phyloP scores from a whole-genome alignment of 352 stramenopile species.

The Globisporangium paroecandrum region DNA sequence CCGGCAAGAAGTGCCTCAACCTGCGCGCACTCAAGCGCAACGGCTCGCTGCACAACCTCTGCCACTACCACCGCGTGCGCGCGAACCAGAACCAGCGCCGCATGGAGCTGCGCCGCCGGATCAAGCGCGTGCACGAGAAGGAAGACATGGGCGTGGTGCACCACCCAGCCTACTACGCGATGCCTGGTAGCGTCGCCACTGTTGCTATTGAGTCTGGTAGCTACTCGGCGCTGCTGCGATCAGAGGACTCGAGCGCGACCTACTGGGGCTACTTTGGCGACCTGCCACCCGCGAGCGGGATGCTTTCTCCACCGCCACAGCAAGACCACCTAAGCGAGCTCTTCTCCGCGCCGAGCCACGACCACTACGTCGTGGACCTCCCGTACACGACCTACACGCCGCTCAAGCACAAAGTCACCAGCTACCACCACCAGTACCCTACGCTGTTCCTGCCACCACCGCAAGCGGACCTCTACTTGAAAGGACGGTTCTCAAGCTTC shows the following conservation, averaged over 20 bases:
- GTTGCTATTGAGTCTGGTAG: not conserved
- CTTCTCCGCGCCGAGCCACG: conserved; percentile 1
- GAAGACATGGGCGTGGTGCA: not conserved
- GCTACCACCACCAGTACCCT: not conserved
- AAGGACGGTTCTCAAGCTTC: too few relatives aligned
- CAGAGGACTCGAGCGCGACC: not conserved
- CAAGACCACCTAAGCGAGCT: conserved; percentile 4
- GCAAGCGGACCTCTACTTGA: too few relatives aligned
- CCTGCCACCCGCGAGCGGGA: not conserved
- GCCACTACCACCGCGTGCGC: conserved; percentile 14
- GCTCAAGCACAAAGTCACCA: not conserved
- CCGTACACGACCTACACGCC: not conserved
- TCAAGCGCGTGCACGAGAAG: conserved; percentile 7
- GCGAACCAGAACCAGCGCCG: conserved; percentile 19
- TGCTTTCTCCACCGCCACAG: not conserved
- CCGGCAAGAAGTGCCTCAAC: conserved; percentile 13
- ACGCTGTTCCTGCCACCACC: not conserved
- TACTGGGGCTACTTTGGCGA: conserved; percentile 1
- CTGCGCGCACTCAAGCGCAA: conserved; percentile 15
- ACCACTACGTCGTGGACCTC: conserved; percentile 4
- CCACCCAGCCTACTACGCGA: not conserved
- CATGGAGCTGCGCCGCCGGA: conserved; percentile 13
- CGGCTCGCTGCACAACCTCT: conserved; percentile 17
- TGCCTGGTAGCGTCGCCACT: not conserved
- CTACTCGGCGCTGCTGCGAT: not conserved